A percentile compares a stretch with the other conserved stretches of the same genome.
Conservation (phyloP, 257 asterid species). For the Schizonepeta tenuifolia region DNA sequence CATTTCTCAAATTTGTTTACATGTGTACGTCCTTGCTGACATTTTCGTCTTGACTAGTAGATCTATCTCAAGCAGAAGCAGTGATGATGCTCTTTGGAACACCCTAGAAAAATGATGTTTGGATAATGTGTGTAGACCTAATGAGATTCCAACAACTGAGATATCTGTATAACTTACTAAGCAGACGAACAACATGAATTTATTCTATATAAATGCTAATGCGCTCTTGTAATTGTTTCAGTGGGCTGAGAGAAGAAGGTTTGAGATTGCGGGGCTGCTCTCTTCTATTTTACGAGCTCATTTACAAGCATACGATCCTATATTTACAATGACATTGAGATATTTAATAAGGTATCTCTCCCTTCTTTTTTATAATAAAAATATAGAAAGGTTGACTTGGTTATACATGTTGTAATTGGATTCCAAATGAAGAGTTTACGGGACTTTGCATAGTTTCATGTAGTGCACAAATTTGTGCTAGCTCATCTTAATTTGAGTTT, state of each 20-base stretch:
- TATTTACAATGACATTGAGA: constrained; percentile 88
- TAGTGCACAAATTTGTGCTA: constrained; percentile 22
- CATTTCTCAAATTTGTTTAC: background rate
- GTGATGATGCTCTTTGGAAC: constrained; percentile 18
- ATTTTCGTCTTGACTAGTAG: constrained; percentile 8
- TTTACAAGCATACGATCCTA: constrained; percentile 85
- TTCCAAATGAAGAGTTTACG: background rate
- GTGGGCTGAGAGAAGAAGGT: constrained; percentile 96
- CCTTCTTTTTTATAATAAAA: constrained; percentile 11
- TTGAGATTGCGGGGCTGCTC: constrained; percentile 86
- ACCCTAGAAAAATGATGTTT: constrained; percentile 13
- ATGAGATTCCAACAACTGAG: background rate
- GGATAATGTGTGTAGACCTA: constrained; percentile 6
- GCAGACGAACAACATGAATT: constrained; percentile 15
- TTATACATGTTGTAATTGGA: constrained; percentile 7
- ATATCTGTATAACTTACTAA: background rate
- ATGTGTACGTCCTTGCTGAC: background rate
- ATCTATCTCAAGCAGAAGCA: constrained; percentile 6
- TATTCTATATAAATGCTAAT: background rate
- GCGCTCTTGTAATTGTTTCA: constrained; percentile 43
- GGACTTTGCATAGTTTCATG: background rate
- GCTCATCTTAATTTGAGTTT: constrained; percentile 2
- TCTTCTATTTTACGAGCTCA: constrained; percentile 86
- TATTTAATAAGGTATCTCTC: constrained; percentile 75
- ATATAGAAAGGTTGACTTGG: constrained; percentile 5